Evolutionary conservation across 2,329 filamentous ascomycete genomes (phyloP).

Genomic region (Pseudogymnoascus sp.): DNA sequence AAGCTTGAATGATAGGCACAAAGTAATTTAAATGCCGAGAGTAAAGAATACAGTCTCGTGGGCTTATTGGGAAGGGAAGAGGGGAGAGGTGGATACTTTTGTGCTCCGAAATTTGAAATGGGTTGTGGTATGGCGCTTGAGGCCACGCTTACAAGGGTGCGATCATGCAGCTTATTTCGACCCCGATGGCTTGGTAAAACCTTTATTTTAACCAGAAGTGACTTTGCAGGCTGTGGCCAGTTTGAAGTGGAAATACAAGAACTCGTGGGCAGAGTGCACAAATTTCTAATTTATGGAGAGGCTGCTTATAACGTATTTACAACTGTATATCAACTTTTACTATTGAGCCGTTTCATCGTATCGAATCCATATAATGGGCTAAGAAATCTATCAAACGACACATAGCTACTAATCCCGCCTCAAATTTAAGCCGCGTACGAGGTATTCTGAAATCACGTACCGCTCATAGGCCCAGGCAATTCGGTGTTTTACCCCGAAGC

Average conservation of each 20-base stretch:
- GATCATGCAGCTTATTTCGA: slow-evolving; percentile 3
- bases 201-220: neutral
- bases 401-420: neutral
- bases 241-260: neutral
- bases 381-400: slow-evolving; percentile 2
- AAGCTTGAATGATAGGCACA: neutral
- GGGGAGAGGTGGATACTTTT: slow-evolving; percentile 3
- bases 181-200: neutral
- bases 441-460: slow-evolving; percentile 3
- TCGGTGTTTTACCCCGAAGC: neutral
- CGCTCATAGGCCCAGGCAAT: neutral
- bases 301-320: neutral
- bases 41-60: neutral
- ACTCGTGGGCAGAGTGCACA: neutral
- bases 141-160: slow-evolving; percentile 1
- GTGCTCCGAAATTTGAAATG: slow-evolving; percentile 1
- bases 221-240: neutral
- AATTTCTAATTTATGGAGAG: neutral
- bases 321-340: neutral
- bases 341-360: neutral
- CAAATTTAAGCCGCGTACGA: neutral
- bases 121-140: slow-evolving; percentile 6
- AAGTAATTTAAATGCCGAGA: neutral
- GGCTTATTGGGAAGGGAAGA: neutral
- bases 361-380: neutral